A percentile compares a stretch with the other conserved stretches of the same genome.
These are phyloP conservation scores for Kuraishia molischiana DNA, from an alignment of 805 yeast species.

Conservation along the genomic window DNA sequence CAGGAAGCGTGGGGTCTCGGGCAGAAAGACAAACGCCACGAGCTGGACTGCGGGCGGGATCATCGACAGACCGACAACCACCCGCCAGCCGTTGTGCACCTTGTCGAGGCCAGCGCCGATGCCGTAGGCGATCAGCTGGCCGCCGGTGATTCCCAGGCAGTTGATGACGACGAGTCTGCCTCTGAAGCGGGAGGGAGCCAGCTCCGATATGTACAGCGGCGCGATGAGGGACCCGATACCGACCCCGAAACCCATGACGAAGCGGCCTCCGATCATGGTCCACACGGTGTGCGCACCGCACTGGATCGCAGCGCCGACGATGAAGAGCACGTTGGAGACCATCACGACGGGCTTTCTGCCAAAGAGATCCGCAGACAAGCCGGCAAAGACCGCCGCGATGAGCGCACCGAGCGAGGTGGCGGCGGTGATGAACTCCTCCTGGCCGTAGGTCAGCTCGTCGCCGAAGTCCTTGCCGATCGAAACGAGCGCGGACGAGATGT, in stretches of 20 bases:
- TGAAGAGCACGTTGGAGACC: slow-evolving; percentile 72
- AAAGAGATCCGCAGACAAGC: slow-evolving; percentile 67
- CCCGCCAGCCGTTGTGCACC: slow-evolving; percentile 84
- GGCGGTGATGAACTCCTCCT: slow-evolving; percentile 84
- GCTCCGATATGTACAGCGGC: slow-evolving; percentile 87
- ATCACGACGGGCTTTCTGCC: slow-evolving; percentile 84
- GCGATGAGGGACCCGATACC: slow-evolving; percentile 91
- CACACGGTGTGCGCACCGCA: slow-evolving; percentile 73
- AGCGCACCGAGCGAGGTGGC: slow-evolving; percentile 94
- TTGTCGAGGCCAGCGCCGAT: slow-evolving; percentile 79
- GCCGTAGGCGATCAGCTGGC: slow-evolving; percentile 90
- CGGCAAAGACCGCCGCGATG: slow-evolving; percentile 70
- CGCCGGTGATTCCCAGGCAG: slow-evolving; percentile 87
- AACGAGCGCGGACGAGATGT: slow-evolving; percentile 88
- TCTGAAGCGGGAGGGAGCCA: slow-evolving; percentile 86
- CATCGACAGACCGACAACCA: slow-evolving; percentile 82
- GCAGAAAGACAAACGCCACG: slow-evolving; percentile 70
- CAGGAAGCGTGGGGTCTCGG: slow-evolving; percentile 92
- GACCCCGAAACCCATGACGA: slow-evolving; percentile 93
- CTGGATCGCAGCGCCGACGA: slow-evolving; percentile 80
- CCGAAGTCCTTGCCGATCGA: slow-evolving; percentile 73
- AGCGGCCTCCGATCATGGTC: slow-evolving; percentile 89
- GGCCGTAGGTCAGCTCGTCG: slow-evolving; percentile 56
- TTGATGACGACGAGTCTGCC: slow-evolving; percentile 87
- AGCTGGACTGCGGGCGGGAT: slow-evolving; percentile 80